Percentiles rank a stretch among this genome's conserved stretches.
Evolutionary conservation across 176 grass and related monocot species (phyloP).

Genomic region (Ananas comosus): DNA sequence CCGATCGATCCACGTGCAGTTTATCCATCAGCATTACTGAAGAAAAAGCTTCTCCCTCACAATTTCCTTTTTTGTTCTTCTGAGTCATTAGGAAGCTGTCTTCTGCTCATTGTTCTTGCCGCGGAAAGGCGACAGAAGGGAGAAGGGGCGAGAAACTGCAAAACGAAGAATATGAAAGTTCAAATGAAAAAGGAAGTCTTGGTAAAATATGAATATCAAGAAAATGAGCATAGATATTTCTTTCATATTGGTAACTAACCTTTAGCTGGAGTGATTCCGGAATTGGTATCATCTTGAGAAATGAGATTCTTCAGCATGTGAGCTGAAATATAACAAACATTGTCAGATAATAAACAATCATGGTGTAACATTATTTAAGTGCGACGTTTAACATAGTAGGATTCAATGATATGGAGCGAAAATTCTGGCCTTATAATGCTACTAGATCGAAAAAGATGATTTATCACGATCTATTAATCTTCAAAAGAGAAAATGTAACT

Average conservation of each 20-base stretch:
- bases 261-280: slow-evolving; percentile 16
- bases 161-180: background rate
- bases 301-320: slow-evolving; percentile 55
- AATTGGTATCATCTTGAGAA: slow-evolving; percentile 34
- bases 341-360: background rate
- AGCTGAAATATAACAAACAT: slow-evolving; percentile 38
- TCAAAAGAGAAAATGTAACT: too few relatives aligned
- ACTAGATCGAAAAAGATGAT: too few relatives aligned
- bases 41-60: background rate
- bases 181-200: background rate
- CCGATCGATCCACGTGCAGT: background rate
- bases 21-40: background rate
- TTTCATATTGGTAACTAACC: background rate
- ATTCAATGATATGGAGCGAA: too few relatives aligned
- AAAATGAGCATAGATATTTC: too few relatives aligned
- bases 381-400: background rate
- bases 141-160: slow-evolving; percentile 56
- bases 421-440: too few relatives aligned
- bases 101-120: slow-evolving; percentile 31
- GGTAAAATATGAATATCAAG: background rate
- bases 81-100: background rate
- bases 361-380: background rate
- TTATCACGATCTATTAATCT: too few relatives aligned
- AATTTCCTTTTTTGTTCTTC: background rate
- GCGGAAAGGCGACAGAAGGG: slow-evolving; percentile 53